Evolutionary conservation across 2,329 filamentous ascomycete species (phyloP).

Genomic region (Xylariales sp.): DNA sequence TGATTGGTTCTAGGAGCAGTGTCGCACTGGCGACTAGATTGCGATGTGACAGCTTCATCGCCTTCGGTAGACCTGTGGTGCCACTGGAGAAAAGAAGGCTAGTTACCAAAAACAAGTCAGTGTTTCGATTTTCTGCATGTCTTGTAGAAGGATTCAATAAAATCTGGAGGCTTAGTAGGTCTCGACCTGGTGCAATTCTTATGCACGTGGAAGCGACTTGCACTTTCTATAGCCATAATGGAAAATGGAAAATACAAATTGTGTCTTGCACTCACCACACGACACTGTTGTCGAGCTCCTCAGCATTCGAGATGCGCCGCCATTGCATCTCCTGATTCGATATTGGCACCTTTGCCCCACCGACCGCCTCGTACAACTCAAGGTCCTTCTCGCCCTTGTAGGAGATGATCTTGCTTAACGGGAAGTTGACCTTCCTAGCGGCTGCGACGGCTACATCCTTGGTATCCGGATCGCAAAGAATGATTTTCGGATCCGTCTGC

Average conservation of each 20-base stretch:
- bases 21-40: slow-evolving; percentile 36
- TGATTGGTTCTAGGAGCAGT: slow-evolving; percentile 25
- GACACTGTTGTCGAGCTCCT: slow-evolving; percentile 35
- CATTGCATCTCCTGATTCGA: slow-evolving; percentile 41
- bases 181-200: too few species aligned
- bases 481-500: slow-evolving; percentile 32
- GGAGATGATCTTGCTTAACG: slow-evolving; percentile 42
- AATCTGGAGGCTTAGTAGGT: too few species aligned
- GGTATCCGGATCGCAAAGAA: slow-evolving; percentile 44
- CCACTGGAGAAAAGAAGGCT: slow-evolving; percentile 44
- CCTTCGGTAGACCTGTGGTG: slow-evolving; percentile 45
- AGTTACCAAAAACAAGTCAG: too few species aligned
- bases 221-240: too few species aligned
- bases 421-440: slow-evolving; percentile 39
- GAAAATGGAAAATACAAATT: too few species aligned
- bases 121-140: too few species aligned
- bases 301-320: slow-evolving; percentile 46
- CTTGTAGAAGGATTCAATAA: too few species aligned
- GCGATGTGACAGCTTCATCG: slow-evolving; percentile 39
- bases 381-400: slow-evolving; percentile 35
- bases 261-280: too few species aligned
- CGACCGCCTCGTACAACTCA: slow-evolving; percentile 23
- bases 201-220: too few species aligned
- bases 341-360: slow-evolving; percentile 26
- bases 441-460: slow-evolving; percentile 43